Base-by-base conservation (phyloP, 768 basidiomycete species). In the Boletus patriciae region DNA sequence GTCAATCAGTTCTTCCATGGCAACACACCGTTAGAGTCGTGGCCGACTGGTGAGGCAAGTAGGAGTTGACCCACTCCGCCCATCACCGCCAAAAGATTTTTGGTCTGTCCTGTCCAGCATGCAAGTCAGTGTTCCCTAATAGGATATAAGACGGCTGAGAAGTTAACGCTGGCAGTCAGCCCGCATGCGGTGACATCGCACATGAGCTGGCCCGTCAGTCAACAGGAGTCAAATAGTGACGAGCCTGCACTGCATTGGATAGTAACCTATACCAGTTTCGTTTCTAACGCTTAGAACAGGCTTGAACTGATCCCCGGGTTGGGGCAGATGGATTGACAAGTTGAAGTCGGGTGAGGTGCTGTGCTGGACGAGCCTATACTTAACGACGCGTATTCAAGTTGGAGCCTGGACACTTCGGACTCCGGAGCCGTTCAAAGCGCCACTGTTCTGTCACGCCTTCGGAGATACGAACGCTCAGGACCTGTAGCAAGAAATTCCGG, bases 401-500 rank as follows among this genome's bases (percentile, higher is more conserved):
- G 11, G 11, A 31, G 2, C 13, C 2, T 13, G 5, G 13, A 34
- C 33, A 34, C 13, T 15, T 34, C 33, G 13, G 33, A 34, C 13
- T 13, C 12, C 33, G 13, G 33, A 34, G 33, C 13, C 33, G 33
- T 10, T 29, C 7, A 25, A 25, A 25, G 29, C 8, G 29, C 29
- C 29, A 29, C 6, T 29, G 10, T 11, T 31, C 11, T 31, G 31
- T 11, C 31, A 12, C 11, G 7, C 31, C 11, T 31, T 11, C 29
- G 31, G 6, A 76, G 0, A 18, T 74, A 72, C 0, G 75, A 71
- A 52, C 73, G 68, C 51, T 77, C 76, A 13, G 73, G 70, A 45
- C 77, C 73, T 3, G 63, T 66, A 8, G 72, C 73, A 77, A 13
- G n/a, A n/a, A n/a, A n/a, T n/a, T 75, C 68, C 0, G 70, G 72